Conservation (phyloP, 371 early-diverging fungal species). For the Phascolomyces articulosus region DNA sequence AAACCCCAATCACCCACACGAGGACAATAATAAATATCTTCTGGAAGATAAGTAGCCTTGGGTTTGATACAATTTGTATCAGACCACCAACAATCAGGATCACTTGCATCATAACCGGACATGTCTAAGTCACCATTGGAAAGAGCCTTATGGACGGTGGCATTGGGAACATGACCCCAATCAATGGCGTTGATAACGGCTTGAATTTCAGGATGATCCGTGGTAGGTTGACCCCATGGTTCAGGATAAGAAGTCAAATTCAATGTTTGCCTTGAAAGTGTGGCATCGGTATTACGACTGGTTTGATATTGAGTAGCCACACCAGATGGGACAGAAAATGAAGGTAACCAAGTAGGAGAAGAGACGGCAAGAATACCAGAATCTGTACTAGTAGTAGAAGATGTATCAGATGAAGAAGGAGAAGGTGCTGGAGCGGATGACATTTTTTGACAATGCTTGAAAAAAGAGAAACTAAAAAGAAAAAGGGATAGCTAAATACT, state of each 20-base stretch:
- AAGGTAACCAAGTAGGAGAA: conserved; percentile 48
- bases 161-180: conserved; percentile 49
- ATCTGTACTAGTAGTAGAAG: conserved; percentile 18
- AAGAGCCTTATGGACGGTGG: conserved; percentile 29
- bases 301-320: conserved; percentile 41
- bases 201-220: conserved; percentile 35
- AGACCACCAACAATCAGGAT: conserved; percentile 56
- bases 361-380: conserved; percentile 33
- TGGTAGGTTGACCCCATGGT: conserved; percentile 37
- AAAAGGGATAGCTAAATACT: too few relatives aligned
- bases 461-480: too few relatives aligned
- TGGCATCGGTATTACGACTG: conserved; percentile 15
- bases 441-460: background rate
- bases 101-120: conserved; percentile 29
- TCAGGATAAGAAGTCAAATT: conserved; percentile 38
- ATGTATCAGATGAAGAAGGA: conserved; percentile 14
- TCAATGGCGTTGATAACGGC: conserved; percentile 45
- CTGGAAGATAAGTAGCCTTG: conserved; percentile 41
- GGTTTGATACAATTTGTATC: conserved; percentile 45
- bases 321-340: conserved; percentile 26
- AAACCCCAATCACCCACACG: conserved; percentile 54
- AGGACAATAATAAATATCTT: conserved; percentile 50
- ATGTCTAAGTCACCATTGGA: conserved; percentile 21
- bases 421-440: conserved; percentile 5
- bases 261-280: conserved; percentile 25